Conservation (phyloP, 257 asterid species). For the Solanum pinnatisectum region DNA sequence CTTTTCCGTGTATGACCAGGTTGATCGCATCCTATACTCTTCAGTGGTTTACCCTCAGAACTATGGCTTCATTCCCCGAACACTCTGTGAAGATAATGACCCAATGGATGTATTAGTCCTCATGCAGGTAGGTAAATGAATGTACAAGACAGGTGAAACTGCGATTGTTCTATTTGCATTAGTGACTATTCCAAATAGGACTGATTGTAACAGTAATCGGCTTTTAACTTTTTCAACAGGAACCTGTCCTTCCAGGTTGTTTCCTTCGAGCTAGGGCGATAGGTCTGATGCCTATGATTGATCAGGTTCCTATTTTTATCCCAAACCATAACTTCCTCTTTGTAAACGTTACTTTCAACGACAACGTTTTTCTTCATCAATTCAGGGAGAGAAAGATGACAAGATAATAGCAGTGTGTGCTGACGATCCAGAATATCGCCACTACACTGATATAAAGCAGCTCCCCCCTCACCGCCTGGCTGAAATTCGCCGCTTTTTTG, state of each 20-base stretch:
- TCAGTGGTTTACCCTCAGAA: conserved; percentile 97
- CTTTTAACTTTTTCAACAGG: conserved; percentile 29
- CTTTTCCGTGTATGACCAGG: conserved; percentile 24
- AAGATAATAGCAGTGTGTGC: conserved; percentile 97
- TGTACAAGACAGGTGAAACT: neutral
- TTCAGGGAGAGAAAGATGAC: conserved; percentile 89
- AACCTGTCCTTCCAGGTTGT: conserved; percentile 84
- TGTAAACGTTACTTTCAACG: rapidly evolving
- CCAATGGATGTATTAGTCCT: conserved; percentile 93
- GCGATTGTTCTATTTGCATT: neutral
- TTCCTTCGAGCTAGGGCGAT: conserved; percentile 96
- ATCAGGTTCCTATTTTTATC: conserved; percentile 46
- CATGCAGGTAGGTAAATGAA: conserved; percentile 59
- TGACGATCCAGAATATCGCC: conserved; percentile 92
- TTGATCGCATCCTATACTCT: conserved; percentile 80
- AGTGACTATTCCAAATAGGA: neutral
- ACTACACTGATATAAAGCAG: conserved; percentile 80
- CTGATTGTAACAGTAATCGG: neutral
- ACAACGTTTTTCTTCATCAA: neutral
- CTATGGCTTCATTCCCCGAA: conserved; percentile 92
- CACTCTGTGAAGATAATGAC: conserved; percentile 92
- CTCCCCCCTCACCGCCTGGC: conserved; percentile 87
- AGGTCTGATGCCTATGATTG: conserved; percentile 97
- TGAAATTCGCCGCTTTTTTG: conserved; percentile 92
- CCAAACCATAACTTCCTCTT: neutral